Conservation (phyloP, 192 early-diverging fungal species). For the Umbelopsis isabellina region DNA sequence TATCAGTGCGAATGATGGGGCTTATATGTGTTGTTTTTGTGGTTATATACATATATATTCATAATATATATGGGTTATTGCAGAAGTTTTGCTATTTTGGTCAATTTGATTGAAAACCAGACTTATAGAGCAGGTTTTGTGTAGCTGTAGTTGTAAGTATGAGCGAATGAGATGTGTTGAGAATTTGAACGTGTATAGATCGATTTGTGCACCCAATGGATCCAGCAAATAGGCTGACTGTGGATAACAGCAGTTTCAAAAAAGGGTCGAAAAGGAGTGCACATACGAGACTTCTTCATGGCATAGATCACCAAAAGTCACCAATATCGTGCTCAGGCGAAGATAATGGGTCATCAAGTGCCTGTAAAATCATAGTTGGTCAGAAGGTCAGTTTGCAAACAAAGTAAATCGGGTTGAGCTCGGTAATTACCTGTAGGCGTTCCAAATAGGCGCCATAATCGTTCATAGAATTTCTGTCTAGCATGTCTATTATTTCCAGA, state of each 20-base stretch:
- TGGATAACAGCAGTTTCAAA: no score
- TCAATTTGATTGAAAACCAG: no score
- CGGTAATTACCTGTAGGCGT: neutral
- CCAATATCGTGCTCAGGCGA: constrained; percentile 16
- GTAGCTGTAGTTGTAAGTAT: no score
- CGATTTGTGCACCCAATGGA: no score
- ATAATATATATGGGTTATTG: no score
- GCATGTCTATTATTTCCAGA: constrained; percentile 23
- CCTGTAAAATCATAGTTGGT: neutral
- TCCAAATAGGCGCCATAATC: constrained; percentile 25
- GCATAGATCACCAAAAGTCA: neutral
- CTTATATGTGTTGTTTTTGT: constrained; percentile 4
- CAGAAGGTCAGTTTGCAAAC: neutral
- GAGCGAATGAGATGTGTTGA: no score
- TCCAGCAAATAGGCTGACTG: no score
- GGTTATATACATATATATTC: neutral
- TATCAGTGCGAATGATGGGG: neutral
- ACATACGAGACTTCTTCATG: neutral
- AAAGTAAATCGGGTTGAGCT: neutral
- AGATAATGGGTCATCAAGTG: neutral
- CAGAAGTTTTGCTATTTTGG: no score
- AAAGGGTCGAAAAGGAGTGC: neutral
- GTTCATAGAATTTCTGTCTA: constrained; percentile 21
- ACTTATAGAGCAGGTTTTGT: no score
- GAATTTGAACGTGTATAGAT: no score